Percentiles rank a stretch among this genome's conserved stretches.
Evolutionary conservation across 176 grass and related monocot genomes (phyloP).

Genomic region (Cocos nucifera): DNA sequence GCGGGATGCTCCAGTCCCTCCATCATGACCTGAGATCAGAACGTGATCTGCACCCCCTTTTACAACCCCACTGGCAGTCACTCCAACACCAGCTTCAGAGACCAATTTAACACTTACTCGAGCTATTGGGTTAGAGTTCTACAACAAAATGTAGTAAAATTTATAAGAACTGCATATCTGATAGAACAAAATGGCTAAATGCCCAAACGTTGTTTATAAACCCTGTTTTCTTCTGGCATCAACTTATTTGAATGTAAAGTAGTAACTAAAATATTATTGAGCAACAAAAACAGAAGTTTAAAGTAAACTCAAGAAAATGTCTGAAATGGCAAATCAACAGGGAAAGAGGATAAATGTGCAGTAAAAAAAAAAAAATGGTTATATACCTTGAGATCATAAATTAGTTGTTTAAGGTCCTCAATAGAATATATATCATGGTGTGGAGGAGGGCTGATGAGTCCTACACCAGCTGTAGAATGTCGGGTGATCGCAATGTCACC

Average conservation of each 20-base stretch:
- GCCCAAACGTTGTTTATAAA: too few species aligned
- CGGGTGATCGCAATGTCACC: slow-evolving; percentile 92
- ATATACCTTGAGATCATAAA: slow-evolving; percentile 92
- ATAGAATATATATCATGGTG: slow-evolving; percentile 99
- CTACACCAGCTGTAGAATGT: slow-evolving; percentile 95
- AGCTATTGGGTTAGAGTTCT: slow-evolving; percentile 75
- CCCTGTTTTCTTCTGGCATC: too few species aligned
- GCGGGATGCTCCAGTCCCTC: slow-evolving; percentile 89
- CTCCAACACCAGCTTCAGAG: slow-evolving; percentile 90
- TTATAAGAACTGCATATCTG: too few species aligned
- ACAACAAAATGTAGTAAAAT: too few species aligned
- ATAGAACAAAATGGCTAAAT: too few species aligned
- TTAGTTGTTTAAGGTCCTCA: slow-evolving; percentile 92
- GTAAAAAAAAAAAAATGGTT: not conserved
- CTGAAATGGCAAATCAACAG: not conserved
- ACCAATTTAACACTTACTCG: slow-evolving; percentile 91
- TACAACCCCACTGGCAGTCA: slow-evolving; percentile 92
- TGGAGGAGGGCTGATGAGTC: slow-evolving; percentile 91
- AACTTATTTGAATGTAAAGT: too few species aligned
- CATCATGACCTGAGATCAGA: slow-evolving; percentile 95
- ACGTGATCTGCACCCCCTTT: slow-evolving; percentile 95
- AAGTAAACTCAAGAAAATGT: too few species aligned
- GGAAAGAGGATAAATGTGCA: too few species aligned
- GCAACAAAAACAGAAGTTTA: too few species aligned
- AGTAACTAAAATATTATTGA: too few species aligned